Evolutionary conservation across 2,329 filamentous ascomycete species (phyloP), one percentile per base, ranked within the genome.

Genomic region (Phyllosticta citribraziliensis): DNA sequence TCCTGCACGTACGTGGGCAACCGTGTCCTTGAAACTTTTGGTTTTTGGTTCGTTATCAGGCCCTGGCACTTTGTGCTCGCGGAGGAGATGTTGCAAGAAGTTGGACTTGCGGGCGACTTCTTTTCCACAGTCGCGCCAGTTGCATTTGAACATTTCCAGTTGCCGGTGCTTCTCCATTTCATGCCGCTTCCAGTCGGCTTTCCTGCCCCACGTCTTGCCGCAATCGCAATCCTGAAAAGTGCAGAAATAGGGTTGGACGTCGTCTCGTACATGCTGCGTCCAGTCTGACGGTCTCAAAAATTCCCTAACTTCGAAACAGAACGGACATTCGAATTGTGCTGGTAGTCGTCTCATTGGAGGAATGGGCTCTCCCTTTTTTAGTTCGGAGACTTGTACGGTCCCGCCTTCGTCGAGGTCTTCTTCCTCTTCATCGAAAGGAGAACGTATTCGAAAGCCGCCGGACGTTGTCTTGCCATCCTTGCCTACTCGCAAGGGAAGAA

Each of bases 251-350:
- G 92, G 92, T 70, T 94, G 89, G 0, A 96, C 85, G 70, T 97
- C 92, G 74, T 96, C 92, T 67, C 96, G 90, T 0, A 97, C 89
- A 69, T 97, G 92, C 72, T 97, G 96, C 1, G 91, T 96, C 92
- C 92, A 97, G 73, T 97, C 92, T 0, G 91, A 96, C 17, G 91
- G 92, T 73, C 96, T 96, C 67, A 87, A 84, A 67, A 94, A 91
- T 68, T 86, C 90, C 78, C 94, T 96, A 58, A 86, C 82, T 66
- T 87, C 84, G 76, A 90, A 96, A 75, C 92, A 96, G 22, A 96
- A 78, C 47, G 88, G 87, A 67, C 92, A 97, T 76, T 97, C 92
- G 64, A 96, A 93, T 69, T 93, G 86, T 3, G 91, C 90, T 0
- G 92, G 92, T 6, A 97, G 80, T 17, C 83, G 82, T 62, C 79